Evolutionary conservation across 108 stramenopile genomes (phyloP), one percentile per base, ranked within the genome.

Genomic region (Skeletonema marinoi): DNA sequence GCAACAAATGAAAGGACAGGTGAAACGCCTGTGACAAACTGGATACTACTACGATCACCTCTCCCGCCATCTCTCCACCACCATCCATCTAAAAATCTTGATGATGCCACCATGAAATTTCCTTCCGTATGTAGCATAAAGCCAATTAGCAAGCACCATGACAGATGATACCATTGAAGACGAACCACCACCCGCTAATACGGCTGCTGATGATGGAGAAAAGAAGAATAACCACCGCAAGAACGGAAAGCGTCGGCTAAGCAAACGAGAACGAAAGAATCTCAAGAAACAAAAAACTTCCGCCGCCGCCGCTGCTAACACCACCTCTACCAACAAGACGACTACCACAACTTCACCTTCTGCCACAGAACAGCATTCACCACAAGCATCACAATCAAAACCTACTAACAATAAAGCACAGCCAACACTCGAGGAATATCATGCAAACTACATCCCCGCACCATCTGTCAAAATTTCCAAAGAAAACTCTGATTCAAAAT

Each of bases 231-330:
- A 46, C 2, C 35, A 6, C 35, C 14, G 16, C 16, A 46, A 46
- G 14, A 46, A 46, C 16, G 44, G 78, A 19, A 81, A 76, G 69
- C 38, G 74, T 4, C 65, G 80, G 44, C 32, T 82, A 14, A 77
- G 76, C 63, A 82, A 78, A 32, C 69, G 70, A n/a, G 81, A 82
- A 35, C 60, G 77, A 58, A 82, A 78, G 38, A 66, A 61, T 42
- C 70, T 82, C 11, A 82, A 73, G 44, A 77, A 60, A 44, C 61
- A 32, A 51, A 74, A 63, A 32, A 33, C 21, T 35, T 32, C 12
- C 19, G 16, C 41, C 33, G 44, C 60, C 8, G 36, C 11, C 12
- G 25, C 7, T 42, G 8, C 32, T 12, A 50, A 25, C 25, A 25
- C 16, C 16, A 50, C 16, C 14, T 33, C 13, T 41, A 25, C 39